Percentiles rank a stretch among this genome's conserved stretches.
phyloP scores from a whole-genome alignment of 1,139 yeast species.

The Candida freyschussii region DNA sequence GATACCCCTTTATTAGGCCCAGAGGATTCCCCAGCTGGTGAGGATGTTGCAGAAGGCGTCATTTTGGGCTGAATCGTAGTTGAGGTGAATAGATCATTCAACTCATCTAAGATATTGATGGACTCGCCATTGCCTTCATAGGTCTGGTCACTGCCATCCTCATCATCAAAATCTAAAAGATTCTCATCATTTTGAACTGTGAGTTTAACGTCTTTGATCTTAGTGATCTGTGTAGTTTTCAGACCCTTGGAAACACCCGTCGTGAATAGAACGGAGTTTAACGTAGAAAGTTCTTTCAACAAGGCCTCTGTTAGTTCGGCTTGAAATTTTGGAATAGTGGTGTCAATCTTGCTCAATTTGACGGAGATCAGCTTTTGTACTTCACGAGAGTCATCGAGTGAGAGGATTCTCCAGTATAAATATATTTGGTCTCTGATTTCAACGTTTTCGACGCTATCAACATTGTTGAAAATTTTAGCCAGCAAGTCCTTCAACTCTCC shows the following conservation, averaged over 20 bases:
- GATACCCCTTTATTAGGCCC: constrained; percentile 24
- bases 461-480: constrained; percentile 74
- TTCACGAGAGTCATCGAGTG: constrained; percentile 30
- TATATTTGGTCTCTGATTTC: constrained; percentile 94
- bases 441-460: constrained; percentile 78
- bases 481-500: constrained; percentile 43
- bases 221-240: constrained; percentile 38
- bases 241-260: constrained; percentile 47
- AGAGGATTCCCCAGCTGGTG: constrained; percentile 1
- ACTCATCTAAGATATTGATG: constrained; percentile 50
- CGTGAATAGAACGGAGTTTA: constrained; percentile 86
- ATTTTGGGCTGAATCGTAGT: constrained; percentile 18
- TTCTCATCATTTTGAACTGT: constrained; percentile 84
- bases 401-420: constrained; percentile 88
- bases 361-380: constrained; percentile 47
- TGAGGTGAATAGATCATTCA: constrained; percentile 57
- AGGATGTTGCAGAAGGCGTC: constrained; percentile 1
- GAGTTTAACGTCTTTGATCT: constrained; percentile 71
- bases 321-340: constrained; percentile 68
- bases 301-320: constrained; percentile 65
- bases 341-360: constrained; percentile 64
- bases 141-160: constrained; percentile 21
- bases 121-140: constrained; percentile 4
- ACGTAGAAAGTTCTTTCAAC: constrained; percentile 71
- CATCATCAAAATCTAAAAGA: constrained; percentile 75